Evolutionary conservation across 768 basidiomycete species (phyloP), one percentile per base, ranked within the genome.

Genomic region (Suillus decipiens): DNA sequence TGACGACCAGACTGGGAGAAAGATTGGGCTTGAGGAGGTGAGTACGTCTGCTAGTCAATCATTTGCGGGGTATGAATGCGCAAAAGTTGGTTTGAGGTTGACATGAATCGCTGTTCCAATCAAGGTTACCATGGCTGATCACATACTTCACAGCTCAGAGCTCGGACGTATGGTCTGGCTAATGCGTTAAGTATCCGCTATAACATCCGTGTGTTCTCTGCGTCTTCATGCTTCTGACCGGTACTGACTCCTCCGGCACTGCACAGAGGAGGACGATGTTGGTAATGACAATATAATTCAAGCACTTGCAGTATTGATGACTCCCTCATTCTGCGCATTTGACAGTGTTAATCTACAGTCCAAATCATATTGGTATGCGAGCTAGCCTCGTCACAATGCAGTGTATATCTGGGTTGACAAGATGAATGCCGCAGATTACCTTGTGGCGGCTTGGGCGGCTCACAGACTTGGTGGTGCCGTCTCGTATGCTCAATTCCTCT

Each of bases 341-440:
- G 11, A 19, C 66, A 89, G 89, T 88, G 10, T 76, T 88, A 61
- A 69, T 89, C 47, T 89, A 85, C 72, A 87, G 87, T 64, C 81
- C 86, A 34, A 91, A 91, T 69, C 86, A 89, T 68, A 70, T 89
- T 47, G 88, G 87, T 86, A 65, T 47, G 80, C 69, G 37, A 14
- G 10, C 17, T 42, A 19, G 43, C 24, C 31, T 7, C 41, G 8
- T 33, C 28, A 48, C 36, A 17, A 17, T 31, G n/a, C 42, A 31
- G 59, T 28, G 31, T 39, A 19, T 61, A 17, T 37, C 57, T 15
- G 36, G 24, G 42, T 31, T 51, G 34, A 22, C 48, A n/a, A 24
- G 45, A 41, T 33, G 57, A 53, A 58, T 24, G 31, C 5, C 19
- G 6, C 63, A 88, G 82, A 88, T 75, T 84, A 86, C 66, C 78